Evolutionary conservation across 2,329 filamentous ascomycete genomes (phyloP), one percentile per base, ranked within the genome.

Genomic region (Botrytis byssoidea): DNA sequence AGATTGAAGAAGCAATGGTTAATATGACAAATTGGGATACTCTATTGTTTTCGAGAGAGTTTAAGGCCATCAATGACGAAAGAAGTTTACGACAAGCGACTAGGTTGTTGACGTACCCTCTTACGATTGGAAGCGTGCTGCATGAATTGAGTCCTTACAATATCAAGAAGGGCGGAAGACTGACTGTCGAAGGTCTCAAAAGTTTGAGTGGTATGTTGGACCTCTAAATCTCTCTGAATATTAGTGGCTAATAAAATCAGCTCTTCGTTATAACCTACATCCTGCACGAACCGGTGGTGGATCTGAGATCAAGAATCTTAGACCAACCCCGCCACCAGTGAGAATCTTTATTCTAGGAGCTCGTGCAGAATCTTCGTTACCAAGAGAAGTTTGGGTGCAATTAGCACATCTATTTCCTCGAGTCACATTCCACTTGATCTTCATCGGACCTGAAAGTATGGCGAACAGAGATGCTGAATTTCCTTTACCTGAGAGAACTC

Each of bases 21-120:
- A 99, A 99, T 83, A 95, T 99, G 92, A 97, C 92, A 61, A 99
- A 97, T 82, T 99, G 96, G 96, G 96, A 99, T 83, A 98, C 96
- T 0, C 93, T 97, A 79, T 86, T 99, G 80, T 99, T 97, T 82
- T 97, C 94, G 4, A 88, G 96, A 79, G 92, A 97, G 79, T 98
- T 96, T 79, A 89, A 92, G 77, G 97, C 97, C 8, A 91, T 99
- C 81, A 94, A 99, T 82, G 90, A 94, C 75, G 95, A 97, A 81
- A 89, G 95, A 74, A 92, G 91, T 79, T 92, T 99, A 90, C 88
- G 96, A 74, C 97, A 99, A 83, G 95, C 94, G 40, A 99, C 96
- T 2, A 90, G 94, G 77, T 87, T 99, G 77, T 85, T 99, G 78
- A 99, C 97, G 29, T 99, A 99, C 82, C 96, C 96, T 1, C 85